These are phyloP conservation scores for Rhynchospora tenuis DNA, from an alignment of 176 grass and related monocot species.

Conservation along the genomic window DNA sequence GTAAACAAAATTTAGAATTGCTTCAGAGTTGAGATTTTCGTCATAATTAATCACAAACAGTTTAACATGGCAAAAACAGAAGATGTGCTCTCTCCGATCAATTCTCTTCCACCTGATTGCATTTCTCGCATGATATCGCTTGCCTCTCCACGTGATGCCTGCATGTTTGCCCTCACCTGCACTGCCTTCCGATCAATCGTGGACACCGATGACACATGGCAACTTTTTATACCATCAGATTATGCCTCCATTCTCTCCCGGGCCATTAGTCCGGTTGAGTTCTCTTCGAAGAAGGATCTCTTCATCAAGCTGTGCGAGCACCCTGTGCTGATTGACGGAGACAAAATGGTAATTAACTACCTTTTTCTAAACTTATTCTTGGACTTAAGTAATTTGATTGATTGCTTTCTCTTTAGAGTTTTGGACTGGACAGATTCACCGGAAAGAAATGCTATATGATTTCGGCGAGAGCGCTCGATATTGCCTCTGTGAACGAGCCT, in stretches of 20 bases:
- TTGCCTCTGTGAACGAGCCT: conserved; percentile 39
- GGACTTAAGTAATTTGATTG: background rate
- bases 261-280: conserved; percentile 10
- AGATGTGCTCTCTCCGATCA: conserved; percentile 15
- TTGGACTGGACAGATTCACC: conserved; percentile 44
- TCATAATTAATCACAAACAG: too few relatives aligned
- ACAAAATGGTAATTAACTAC: conserved; percentile 40
- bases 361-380: background rate
- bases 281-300: conserved; percentile 53
- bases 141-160: conserved; percentile 49
- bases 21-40: too few relatives aligned
- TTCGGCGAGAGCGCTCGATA: conserved; percentile 51
- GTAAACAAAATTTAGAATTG: too few relatives aligned
- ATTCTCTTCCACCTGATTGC: conserved; percentile 56
- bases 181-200: conserved; percentile 42
- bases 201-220: conserved; percentile 57
- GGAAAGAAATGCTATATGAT: conserved; percentile 72
- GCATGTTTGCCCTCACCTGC: conserved; percentile 38
- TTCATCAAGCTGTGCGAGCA: conserved; percentile 50
- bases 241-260: conserved; percentile 32
- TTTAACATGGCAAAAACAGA: background rate
- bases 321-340: conserved; percentile 59
- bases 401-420: conserved; percentile 30
- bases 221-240: conserved; percentile 48
- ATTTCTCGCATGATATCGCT: conserved; percentile 49